Base-by-base conservation (phyloP, 768 basidiomycete genomes). In the Podaxis pistillaris region DNA sequence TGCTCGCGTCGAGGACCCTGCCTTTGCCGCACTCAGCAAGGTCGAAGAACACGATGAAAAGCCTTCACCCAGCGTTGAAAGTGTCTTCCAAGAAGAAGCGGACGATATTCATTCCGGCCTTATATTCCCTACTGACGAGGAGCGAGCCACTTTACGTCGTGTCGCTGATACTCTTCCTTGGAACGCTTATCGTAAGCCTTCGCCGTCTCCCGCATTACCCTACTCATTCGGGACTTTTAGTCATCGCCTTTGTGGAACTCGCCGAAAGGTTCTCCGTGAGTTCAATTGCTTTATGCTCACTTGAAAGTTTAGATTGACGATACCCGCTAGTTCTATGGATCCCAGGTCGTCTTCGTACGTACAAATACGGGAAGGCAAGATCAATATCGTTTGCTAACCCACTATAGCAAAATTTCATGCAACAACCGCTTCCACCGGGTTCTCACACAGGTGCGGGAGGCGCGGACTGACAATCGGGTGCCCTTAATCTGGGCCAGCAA, bases 221-320 rank as follows among this genome's bases (percentile, higher is more conserved):
- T n/a, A 22, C 46, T 24, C 55, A 38, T 56, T 6, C 13, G 17
- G 4, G 7, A 22, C 26, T 53, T 44, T 50, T 56, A 88, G 86
- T 88, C 53, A 87, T 91, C 60, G 88, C 86, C 12, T 38, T 87
- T 28, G 79, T 89, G 28, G 89, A 91, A 71, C 73, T 89, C 47
- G 87, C 86, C 2, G 90, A 91, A 69, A 85, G 90, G 8, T 91
- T 91, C 74, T 90, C 89, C 37, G 83, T 86, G 65, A 54, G 80
- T 17, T 13, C 44, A 9, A 33, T 19, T 13, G 38, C 33, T 4
- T 19, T 24, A 9, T 38, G 11, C 4, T 26, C 1, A 22, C 49
- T 33, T 33, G 8, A 33, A 33, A 41, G 2, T 4, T 38, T 17
- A 28, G 1, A 30, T 22, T 58, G 37, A 46, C 22, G 2, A 6